These are phyloP conservation scores for Ligustrum vulgare DNA, from an alignment of 257 asterid species.

Conservation along the genomic window DNA sequence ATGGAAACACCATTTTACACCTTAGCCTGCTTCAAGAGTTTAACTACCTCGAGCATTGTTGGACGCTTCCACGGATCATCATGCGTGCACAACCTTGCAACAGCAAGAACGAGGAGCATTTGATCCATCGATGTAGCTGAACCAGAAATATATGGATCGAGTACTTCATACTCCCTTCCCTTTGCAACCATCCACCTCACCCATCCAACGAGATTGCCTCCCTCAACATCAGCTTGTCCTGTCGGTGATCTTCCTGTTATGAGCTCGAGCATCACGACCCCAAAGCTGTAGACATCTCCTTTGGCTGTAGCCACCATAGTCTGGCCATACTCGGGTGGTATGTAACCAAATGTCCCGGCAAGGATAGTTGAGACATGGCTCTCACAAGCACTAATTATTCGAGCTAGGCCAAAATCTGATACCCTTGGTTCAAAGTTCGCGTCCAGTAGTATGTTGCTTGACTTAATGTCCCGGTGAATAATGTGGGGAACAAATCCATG, in stretches of 20 bases:
- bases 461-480: slow-evolving; percentile 80
- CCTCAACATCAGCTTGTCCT: slow-evolving; percentile 78
- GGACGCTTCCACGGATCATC: slow-evolving; percentile 82
- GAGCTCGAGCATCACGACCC: slow-evolving; percentile 81
- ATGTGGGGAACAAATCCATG: slow-evolving; percentile 81
- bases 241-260: slow-evolving; percentile 67
- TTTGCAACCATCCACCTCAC: slow-evolving; percentile 59
- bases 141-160: slow-evolving; percentile 35
- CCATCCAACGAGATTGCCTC: slow-evolving; percentile 94
- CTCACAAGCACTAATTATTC: slow-evolving; percentile 81
- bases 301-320: slow-evolving; percentile 75
- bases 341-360: slow-evolving; percentile 80
- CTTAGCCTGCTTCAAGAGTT: slow-evolving; percentile 45
- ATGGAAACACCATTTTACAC: not conserved
- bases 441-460: slow-evolving; percentile 70
- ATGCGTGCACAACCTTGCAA: slow-evolving; percentile 63
- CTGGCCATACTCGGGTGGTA: slow-evolving; percentile 87
- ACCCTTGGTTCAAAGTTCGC: slow-evolving; percentile 57
- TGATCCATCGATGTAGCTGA: slow-evolving; percentile 36
- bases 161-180: slow-evolving; percentile 43
- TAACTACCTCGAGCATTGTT: slow-evolving; percentile 70
- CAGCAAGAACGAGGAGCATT: slow-evolving; percentile 53
- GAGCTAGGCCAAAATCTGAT: slow-evolving; percentile 79
- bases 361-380: slow-evolving; percentile 72
- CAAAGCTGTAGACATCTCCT: slow-evolving; percentile 83